Evolutionary conservation across 2,329 filamentous ascomycete genomes (phyloP).

Genomic region (Beauveria scarabaeidicola): DNA sequence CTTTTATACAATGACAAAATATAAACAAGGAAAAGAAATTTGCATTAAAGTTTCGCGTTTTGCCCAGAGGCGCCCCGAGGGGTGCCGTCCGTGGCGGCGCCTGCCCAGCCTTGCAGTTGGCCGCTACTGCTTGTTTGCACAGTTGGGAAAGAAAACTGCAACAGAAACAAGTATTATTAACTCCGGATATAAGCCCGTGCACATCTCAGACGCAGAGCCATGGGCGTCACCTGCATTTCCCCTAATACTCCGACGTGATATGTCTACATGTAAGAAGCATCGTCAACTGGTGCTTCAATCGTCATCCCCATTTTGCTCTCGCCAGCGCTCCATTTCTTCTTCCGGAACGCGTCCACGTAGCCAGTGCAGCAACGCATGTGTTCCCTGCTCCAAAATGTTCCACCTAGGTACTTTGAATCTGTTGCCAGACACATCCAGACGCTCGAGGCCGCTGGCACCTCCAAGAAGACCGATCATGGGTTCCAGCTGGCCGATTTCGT

Average conservation of each 20-base stretch:
- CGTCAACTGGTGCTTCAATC: neutral
- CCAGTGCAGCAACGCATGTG: constrained; percentile 75
- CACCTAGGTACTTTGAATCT: constrained; percentile 80
- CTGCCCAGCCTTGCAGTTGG: neutral
- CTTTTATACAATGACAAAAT: neutral
- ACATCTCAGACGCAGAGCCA: neutral
- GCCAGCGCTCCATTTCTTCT: constrained; percentile 50
- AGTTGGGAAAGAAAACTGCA: no score
- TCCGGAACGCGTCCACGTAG: constrained; percentile 66
- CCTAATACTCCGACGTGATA: neutral
- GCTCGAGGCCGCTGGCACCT: constrained; percentile 49
- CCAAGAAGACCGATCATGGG: constrained; percentile 72
- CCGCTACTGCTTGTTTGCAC: neutral
- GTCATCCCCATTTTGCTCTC: constrained; percentile 34
- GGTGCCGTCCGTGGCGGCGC: neutral
- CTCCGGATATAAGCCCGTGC: neutral
- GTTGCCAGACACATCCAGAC: constrained; percentile 75
- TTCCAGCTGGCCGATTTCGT: constrained; percentile 75
- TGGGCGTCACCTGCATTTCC: neutral
- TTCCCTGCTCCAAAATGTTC: constrained; percentile 77
- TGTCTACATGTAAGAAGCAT: neutral
- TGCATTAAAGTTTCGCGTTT: neutral
- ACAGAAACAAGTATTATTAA: neutral
- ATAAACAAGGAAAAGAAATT: neutral
- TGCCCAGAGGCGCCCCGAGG: neutral